A percentile compares a stretch with the other conserved stretches of the same genome.
Conservation (phyloP, 2,329 filamentous ascomycete genomes). For the Botrytis sinoallii region DNA sequence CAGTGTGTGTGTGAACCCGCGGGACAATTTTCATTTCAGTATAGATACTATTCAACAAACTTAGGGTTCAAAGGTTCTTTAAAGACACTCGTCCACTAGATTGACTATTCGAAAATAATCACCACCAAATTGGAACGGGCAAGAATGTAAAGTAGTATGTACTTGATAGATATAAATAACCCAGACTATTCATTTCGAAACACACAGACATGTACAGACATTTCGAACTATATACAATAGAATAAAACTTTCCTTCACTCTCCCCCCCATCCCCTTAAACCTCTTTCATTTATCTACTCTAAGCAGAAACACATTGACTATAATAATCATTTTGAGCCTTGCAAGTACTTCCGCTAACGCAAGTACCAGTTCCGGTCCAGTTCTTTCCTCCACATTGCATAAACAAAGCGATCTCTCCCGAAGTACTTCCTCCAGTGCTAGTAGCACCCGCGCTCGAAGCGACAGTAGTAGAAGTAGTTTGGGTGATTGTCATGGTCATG, state of each 20-base stretch:
- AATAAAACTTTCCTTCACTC: neutral
- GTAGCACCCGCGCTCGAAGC: slow-evolving; percentile 2
- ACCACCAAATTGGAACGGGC: neutral
- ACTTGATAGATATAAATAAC: neutral
- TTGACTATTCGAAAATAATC: neutral
- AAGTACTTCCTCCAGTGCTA: slow-evolving; percentile 3
- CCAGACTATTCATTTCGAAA: neutral
- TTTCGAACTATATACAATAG: slow-evolving; percentile 9
- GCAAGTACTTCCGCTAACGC: slow-evolving; percentile 32
- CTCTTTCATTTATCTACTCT: neutral
- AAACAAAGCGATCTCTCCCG: slow-evolving; percentile 26
- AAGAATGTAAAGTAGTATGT: neutral
- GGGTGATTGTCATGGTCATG: neutral
- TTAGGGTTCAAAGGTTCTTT: too few species aligned
- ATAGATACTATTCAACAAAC: too few species aligned
- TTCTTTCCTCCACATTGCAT: slow-evolving; percentile 31
- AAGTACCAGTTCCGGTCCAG: slow-evolving; percentile 31
- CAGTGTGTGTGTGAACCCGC: too few species aligned
- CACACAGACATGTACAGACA: neutral
- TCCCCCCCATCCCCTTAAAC: neutral
- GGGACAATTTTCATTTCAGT: too few species aligned
- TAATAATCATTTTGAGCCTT: slow-evolving; percentile 30
- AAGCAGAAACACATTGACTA: slow-evolving; percentile 29
- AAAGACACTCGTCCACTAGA: too few species aligned
- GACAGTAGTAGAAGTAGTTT: neutral